A percentile compares a stretch with the other conserved stretches of the same genome.
These are phyloP conservation scores for Linderina pennispora DNA, from an alignment of 192 early-diverging fungal genomes.

Conservation along the genomic window DNA sequence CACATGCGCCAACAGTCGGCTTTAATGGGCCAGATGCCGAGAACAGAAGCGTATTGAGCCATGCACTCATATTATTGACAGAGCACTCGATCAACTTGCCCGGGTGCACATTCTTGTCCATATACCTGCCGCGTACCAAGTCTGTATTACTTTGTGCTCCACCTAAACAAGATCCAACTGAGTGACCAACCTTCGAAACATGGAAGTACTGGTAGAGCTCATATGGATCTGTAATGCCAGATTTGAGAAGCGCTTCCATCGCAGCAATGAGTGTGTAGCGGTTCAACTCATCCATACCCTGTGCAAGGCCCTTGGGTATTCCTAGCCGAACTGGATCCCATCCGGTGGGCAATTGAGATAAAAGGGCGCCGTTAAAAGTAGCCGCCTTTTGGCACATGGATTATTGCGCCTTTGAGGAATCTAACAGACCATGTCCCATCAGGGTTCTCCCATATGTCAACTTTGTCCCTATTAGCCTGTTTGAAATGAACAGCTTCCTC, in stretches of 20 bases:
- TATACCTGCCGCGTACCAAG: conserved; percentile 65
- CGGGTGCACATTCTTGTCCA: conserved; percentile 75
- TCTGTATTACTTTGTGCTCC: conserved; percentile 65
- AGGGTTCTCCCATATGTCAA: conserved; percentile 33
- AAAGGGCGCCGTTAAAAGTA: conserved; percentile 72
- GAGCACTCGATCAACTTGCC: conserved; percentile 86
- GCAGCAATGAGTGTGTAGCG: conserved; percentile 77
- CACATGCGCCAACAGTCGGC: conserved; percentile 68
- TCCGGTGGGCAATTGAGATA: conserved; percentile 84
- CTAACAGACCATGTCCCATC: conserved; percentile 62
- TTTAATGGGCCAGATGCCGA: conserved; percentile 29
- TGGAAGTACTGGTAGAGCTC: conserved; percentile 92
- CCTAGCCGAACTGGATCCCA: conserved; percentile 85
- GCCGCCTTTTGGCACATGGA: conserved; percentile 85
- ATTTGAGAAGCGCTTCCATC: conserved; percentile 76
- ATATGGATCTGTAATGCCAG: conserved; percentile 88
- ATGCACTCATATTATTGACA: conserved; percentile 92
- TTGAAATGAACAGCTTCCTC: conserved; percentile 81
- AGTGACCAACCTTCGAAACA: conserved; percentile 83
- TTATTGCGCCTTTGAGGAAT: conserved; percentile 73
- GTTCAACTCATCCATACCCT: conserved; percentile 80
- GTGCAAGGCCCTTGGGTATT: conserved; percentile 78
- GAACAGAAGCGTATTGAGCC: conserved; percentile 85
- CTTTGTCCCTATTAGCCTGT: conserved; percentile 70
- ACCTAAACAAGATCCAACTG: conserved; percentile 79